phyloP scores from a whole-genome alignment of 352 stramenopile genomes.

The Peronospora farinosa region DNA sequence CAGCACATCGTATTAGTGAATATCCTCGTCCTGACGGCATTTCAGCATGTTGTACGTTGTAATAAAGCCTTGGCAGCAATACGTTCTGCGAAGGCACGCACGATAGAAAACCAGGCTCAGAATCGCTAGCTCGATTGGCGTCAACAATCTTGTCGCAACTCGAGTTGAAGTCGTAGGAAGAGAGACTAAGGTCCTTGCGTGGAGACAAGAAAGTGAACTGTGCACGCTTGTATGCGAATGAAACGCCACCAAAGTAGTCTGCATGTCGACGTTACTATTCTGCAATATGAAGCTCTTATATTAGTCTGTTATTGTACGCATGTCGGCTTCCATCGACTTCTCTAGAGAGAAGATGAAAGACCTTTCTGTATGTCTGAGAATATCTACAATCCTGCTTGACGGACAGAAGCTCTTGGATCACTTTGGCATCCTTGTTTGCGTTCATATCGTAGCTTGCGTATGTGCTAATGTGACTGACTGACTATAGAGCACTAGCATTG shows the following conservation, averaged over 20 bases:
- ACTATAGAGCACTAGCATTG: background rate
- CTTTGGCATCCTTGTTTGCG: conserved; percentile 11
- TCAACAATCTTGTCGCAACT: no score
- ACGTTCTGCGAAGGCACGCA: no score
- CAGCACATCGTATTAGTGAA: no score
- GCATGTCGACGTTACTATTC: background rate
- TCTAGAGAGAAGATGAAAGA: conserved; percentile 4
- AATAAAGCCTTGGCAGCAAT: no score
- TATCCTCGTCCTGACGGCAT: no score
- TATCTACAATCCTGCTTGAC: conserved; percentile 26
- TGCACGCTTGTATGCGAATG: background rate
- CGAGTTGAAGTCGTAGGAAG: no score
- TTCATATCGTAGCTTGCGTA: conserved; percentile 21
- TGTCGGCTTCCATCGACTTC: conserved; percentile 20
- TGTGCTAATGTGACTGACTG: background rate
- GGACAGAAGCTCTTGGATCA: conserved; percentile 1
- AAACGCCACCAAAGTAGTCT: background rate
- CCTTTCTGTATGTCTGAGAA: background rate
- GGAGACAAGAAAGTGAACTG: background rate
- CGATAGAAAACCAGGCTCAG: no score
- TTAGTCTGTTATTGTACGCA: background rate
- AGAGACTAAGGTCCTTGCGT: background rate
- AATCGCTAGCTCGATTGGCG: no score
- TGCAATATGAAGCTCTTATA: background rate
- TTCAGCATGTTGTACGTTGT: no score